Evolutionary conservation across 108 stramenopile species (phyloP), one percentile per base, ranked within the genome.

Genomic region (Skeletonema marinoi): DNA sequence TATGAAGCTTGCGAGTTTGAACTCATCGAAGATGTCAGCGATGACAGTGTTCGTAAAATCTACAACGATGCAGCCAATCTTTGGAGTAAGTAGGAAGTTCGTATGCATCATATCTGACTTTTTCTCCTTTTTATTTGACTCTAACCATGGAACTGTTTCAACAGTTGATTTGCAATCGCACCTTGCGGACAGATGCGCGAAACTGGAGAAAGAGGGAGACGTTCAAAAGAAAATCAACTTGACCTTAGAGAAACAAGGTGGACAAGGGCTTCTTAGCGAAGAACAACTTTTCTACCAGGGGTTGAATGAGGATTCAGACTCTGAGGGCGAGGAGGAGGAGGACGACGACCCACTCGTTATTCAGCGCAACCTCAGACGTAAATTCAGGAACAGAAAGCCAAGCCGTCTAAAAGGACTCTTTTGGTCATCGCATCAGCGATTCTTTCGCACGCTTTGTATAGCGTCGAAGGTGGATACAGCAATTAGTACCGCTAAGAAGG

Each of bases 1-100:
- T 92, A 88, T 68, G 67, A 83, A 21, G 79, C 77, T 19, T 88
- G 88, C 71, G 78, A 79, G 14, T 92, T 92, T 65, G 85, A 89
- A 71, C 75, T 89, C 16, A 81, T 89, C 7, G 78, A 75, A 31
- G 81, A 78, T 60, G 62, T 68, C 41, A 54, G 84, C 17, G 70
- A 83, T n/a, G 71, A 67, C 13, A 78, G 70, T 14, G 65, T 80
- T 17, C 54, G 56, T 14, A 29, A 6, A 30, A 51, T 78, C 30
- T 91, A 91, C 78, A 76, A 88, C 62, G 33, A 60, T n/a, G 65
- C 81, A 6, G 84, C 86, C n/a, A 79, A 70, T 21, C 46, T 90
- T 21, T 91, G 90, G 90, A 78, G 14, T 46, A 11, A 41, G 39
- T 41, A 6, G 1, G 39, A 2, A 39, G 39, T 39, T 6, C 39